A percentile compares a stretch with the other conserved stretches of the same genome.
Conservation (phyloP, 2,329 filamentous ascomycete genomes). For the Apiospora koreana region DNA sequence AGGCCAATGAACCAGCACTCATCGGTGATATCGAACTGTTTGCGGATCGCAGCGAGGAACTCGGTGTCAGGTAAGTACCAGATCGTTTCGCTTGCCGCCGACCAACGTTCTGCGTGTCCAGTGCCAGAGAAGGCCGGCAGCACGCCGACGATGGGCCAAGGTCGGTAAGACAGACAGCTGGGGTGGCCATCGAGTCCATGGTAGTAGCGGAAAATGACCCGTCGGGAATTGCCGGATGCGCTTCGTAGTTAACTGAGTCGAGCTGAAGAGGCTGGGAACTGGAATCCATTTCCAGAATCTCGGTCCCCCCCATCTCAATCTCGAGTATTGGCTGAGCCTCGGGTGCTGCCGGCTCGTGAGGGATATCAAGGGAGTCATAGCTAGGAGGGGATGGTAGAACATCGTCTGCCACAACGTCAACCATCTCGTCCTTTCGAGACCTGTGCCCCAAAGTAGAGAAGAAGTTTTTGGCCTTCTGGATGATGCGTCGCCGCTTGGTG, state of each 20-base stretch:
- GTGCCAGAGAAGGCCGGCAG: slow-evolving; percentile 29
- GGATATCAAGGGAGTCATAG: slow-evolving; percentile 44
- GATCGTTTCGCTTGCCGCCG: slow-evolving; percentile 25
- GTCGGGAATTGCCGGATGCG: slow-evolving; percentile 12
- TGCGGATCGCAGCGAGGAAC: slow-evolving; percentile 38
- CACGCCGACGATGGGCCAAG: neutral
- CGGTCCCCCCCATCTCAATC: slow-evolving; percentile 49
- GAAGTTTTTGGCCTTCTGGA: slow-evolving; percentile 55
- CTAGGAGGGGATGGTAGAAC: slow-evolving; percentile 41
- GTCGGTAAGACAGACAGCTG: neutral
- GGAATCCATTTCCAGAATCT: slow-evolving; percentile 56
- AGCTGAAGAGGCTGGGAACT: slow-evolving; percentile 33
- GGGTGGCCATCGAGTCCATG: neutral
- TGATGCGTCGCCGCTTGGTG: slow-evolving; percentile 52
- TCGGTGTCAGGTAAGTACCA: slow-evolving; percentile 29
- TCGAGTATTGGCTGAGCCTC: slow-evolving; percentile 22
- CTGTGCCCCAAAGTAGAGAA: slow-evolving; percentile 55
- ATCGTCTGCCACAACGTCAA: slow-evolving; percentile 33
- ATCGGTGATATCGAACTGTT: slow-evolving; percentile 47
- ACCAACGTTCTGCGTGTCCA: slow-evolving; percentile 30
- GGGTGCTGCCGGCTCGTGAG: slow-evolving; percentile 19
- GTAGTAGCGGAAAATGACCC: neutral
- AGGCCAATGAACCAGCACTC: slow-evolving; percentile 37
- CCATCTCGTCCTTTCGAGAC: slow-evolving; percentile 37
- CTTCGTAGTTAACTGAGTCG: slow-evolving; percentile 27